These are phyloP conservation scores for Globisporangium takayamanum DNA, from an alignment of 352 stramenopile genomes.

Conservation along the genomic window DNA sequence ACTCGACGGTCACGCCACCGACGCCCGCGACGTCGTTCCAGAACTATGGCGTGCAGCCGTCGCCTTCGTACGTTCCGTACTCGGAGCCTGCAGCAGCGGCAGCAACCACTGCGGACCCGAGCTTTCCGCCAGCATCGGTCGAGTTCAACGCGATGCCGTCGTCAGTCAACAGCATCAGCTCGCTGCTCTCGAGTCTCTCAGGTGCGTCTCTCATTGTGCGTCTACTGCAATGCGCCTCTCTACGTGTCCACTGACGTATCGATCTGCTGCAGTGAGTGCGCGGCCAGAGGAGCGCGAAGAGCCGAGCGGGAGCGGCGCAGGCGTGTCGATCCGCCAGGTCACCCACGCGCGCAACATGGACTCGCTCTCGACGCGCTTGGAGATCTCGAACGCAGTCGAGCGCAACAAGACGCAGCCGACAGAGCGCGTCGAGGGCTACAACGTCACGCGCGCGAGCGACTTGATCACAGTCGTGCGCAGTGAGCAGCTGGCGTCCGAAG, in stretches of 20 bases:
- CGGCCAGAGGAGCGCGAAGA: conserved; percentile 44
- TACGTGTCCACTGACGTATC: not conserved
- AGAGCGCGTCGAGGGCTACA: conserved; percentile 61
- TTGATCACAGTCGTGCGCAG: conserved; percentile 66
- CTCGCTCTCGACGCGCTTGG: conserved; percentile 55
- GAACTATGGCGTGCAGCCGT: conserved; percentile 12
- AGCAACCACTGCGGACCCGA: conserved; percentile 5
- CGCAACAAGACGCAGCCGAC: conserved; percentile 46
- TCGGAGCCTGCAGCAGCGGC: not conserved
- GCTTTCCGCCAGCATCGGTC: conserved; percentile 37
- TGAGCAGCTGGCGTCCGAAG: conserved; percentile 38
- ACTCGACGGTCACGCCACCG: conserved; percentile 16
- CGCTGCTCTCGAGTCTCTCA: conserved; percentile 55
- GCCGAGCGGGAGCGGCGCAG: conserved; percentile 51
- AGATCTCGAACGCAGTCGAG: conserved; percentile 67
- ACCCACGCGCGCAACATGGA: conserved; percentile 63
- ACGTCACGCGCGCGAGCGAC: conserved; percentile 68
- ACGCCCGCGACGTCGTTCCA: conserved; percentile 14
- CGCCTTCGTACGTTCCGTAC: conserved; percentile 19
- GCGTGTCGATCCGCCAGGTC: conserved; percentile 52
- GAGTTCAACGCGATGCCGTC: conserved; percentile 30
- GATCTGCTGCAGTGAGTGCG: conserved; percentile 19
- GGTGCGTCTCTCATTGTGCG: conserved; percentile 12
- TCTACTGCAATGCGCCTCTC: not conserved
- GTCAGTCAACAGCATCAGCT: conserved; percentile 45